Evolutionary conservation across 257 asterid genomes (phyloP), one percentile per base, ranked within the genome.

Genomic region (Ehretia macrophylla): DNA sequence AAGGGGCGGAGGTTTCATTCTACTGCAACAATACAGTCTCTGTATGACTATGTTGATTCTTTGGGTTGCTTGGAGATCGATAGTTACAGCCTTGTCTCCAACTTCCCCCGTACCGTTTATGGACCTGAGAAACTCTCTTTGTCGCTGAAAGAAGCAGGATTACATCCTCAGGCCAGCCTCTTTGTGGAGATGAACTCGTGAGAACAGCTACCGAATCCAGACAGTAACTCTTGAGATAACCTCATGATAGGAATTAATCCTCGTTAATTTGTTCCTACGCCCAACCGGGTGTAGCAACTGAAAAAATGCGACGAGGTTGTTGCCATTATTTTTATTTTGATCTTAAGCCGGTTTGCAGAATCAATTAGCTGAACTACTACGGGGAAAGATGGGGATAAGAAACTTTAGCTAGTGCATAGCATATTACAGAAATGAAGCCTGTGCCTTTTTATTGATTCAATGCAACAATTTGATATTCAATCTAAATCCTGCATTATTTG

Each of bases 131-230:
- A 76, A 76, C 69, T 80, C 45, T 45, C 86, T 18, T 16, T 60
- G 66, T 72, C 99, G 13, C 74, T 93, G 66, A 80, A 75, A 61
- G 97, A 93, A 66, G 90, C 96, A 10, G 95, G 97, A 53, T 75
- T 93, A 74, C 99, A 93, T 73, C 97, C 99, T 45, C 99, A 93
- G 77, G 97, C 96, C 51, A 83, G 97, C 72, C 92, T 93, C 66
- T 93, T 86, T 11, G 84, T 93, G 59, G 99, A 93, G 79, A 60
- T 75, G 66, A 82, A 72, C 14, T 81, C 72, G 40, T 75, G 79
- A 75, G 32, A 10, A 17, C 45, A 16, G 27, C 53, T 56, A 4
- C 14, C 52, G 17, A 44, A 55, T 14, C 50, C 19, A 39, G 19
- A 51, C 12, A n/a, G 48, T 10, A 10, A 14, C 54, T 49, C 54